A percentile compares a stretch with the other conserved stretches of the same genome.
phyloP scores from a whole-genome alignment of 805 yeast species.

The Yarrowia sp. region DNA sequence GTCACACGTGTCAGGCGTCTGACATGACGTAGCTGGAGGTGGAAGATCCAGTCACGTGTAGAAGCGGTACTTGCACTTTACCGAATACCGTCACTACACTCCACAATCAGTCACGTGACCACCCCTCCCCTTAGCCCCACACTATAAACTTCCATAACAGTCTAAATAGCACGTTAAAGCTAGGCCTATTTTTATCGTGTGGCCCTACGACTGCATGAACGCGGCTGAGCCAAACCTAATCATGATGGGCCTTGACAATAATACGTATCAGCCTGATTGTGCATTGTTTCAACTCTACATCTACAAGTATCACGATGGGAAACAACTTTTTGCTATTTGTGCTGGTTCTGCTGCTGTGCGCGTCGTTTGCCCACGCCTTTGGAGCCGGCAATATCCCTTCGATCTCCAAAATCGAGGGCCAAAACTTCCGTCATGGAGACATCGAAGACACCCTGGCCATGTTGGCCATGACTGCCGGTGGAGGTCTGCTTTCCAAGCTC shows the following conservation, averaged over 20 bases:
- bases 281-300: no score
- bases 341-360: constrained; percentile 27
- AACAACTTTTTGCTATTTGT: constrained; percentile 16
- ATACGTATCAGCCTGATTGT: no score
- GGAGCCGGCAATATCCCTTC: constrained; percentile 46
- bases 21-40: no score
- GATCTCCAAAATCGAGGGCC: constrained; percentile 43
- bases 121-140: not conserved
- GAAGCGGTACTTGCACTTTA: no score
- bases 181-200: constrained; percentile 2
- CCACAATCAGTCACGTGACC: not conserved
- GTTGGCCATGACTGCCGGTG: constrained; percentile 42
- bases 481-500: constrained; percentile 40
- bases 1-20: not conserved
- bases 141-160: no score
- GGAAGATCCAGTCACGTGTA: not conserved
- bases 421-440: constrained; percentile 46
- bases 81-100: no score
- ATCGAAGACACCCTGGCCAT: constrained; percentile 44
- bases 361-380: constrained; percentile 42
- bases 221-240: constrained; percentile 34
- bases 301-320: constrained; percentile 1
- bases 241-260: constrained; percentile 2
- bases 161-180: not conserved
- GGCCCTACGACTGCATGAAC: constrained; percentile 13